phyloP scores from a whole-genome alignment of 2,329 filamentous ascomycete species.

The Alternaria panax region DNA sequence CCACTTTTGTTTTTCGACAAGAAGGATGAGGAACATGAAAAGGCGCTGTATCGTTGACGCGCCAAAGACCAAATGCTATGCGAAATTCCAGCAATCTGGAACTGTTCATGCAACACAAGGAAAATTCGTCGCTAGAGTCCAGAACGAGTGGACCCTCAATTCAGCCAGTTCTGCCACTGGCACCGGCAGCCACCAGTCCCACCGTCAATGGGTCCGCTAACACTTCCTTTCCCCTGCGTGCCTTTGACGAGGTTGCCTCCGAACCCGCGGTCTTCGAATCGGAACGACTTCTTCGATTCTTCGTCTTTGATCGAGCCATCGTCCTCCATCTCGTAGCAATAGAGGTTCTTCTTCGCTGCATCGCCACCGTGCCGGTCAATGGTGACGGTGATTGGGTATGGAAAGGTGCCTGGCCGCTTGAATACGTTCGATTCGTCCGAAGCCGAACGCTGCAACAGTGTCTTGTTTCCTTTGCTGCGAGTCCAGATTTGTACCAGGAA shows the following conservation, averaged over 20 bases:
- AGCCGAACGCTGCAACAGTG: slow-evolving; percentile 38
- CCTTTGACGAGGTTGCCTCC: slow-evolving; percentile 62
- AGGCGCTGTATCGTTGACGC: slow-evolving; percentile 6
- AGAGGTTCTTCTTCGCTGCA: slow-evolving; percentile 62
- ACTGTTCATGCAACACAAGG: slow-evolving; percentile 9
- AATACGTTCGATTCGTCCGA: slow-evolving; percentile 53
- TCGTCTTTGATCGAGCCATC: slow-evolving; percentile 53
- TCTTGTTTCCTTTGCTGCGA: slow-evolving; percentile 50
- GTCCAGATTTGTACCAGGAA: slow-evolving; percentile 71
- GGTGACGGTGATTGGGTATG: slow-evolving; percentile 67
- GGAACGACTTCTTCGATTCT: slow-evolving; percentile 53
- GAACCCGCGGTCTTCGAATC: slow-evolving; percentile 61
- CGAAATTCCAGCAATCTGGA: slow-evolving; percentile 25
- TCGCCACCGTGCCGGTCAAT: slow-evolving; percentile 67
- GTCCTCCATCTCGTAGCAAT: slow-evolving; percentile 65
- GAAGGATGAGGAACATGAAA: not conserved
- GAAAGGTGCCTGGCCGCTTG: slow-evolving; percentile 64
- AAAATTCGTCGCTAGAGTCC: slow-evolving; percentile 1
- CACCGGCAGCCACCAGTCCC: slow-evolving; percentile 67
- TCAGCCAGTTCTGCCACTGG: slow-evolving; percentile 64
- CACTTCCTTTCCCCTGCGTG: slow-evolving; percentile 53
- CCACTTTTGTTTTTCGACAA: not conserved
- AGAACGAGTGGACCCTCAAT: slow-evolving; percentile 8
- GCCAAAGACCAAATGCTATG: slow-evolving; percentile 24
- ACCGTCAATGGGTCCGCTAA: slow-evolving; percentile 61